Base-by-base conservation (phyloP, 306 rosid genomes). In the Oxytropis ochrocephala region DNA sequence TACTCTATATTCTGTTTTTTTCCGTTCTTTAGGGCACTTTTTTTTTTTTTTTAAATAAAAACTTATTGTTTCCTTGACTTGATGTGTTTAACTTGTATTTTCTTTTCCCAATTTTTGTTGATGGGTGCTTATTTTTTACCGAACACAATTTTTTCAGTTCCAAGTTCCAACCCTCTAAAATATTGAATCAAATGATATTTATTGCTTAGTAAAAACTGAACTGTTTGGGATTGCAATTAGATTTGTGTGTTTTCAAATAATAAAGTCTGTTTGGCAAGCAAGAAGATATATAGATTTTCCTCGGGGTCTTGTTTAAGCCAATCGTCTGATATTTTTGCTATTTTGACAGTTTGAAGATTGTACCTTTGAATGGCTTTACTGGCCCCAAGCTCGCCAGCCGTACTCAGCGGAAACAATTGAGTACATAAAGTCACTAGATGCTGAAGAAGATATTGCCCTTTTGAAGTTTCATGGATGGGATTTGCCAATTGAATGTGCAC, bases 301-400 rank as follows among this genome's bases (percentile, higher is more conserved):
- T 11, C 12, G n/a, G 65, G 14, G 58, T 19, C 8, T 63, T 62
- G 36, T 35, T 70, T 77, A 18, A 70, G 11, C 77, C 60, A 52
- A 36, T 78, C 32, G 59, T 57, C 75, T 78, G 54, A 82, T 74
- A 11, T 44, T 19, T 70, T 70, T 80, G 42, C 13, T 71, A 36
- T 70, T 32, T 33, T 55, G 74, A 82, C 88, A 91, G 96, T 89
- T 91, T 72, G 96, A 91, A 82, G 97, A 91, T 83, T 87, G 96
- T 63, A 89, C 97, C 51, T 91, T 91, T 59, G 97, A 91, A 68
- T 91, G 97, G 97, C 91, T 91, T 33, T 89, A 89, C 69, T 91
- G 97, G 97, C 91, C 97, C 35, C 97, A 91, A 82, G 88, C 97
- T 21, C 86, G 77, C 50, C 73, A 85, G 74, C 89, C 91, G 5